Conservation (phyloP, 352 stramenopile genomes). For the Phytophthora ohioensis region DNA sequence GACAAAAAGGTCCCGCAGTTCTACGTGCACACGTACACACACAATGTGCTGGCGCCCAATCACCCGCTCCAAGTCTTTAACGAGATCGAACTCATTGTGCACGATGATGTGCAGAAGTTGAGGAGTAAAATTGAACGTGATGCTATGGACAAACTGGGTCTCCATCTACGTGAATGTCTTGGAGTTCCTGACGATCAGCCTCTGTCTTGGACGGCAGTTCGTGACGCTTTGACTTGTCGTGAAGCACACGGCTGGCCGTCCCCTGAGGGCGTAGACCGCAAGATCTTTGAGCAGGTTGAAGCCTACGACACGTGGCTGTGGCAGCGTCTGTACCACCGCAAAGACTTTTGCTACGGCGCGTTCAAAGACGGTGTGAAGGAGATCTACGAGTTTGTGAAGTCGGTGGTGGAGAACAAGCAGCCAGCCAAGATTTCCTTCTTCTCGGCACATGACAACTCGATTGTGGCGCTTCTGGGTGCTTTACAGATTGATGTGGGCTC, state of each 20-base stretch:
- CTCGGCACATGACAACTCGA: conserved; percentile 88
- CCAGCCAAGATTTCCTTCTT: conserved; percentile 78
- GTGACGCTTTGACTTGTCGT: conserved; percentile 74
- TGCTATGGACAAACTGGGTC: conserved; percentile 41
- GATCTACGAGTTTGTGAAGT: conserved; percentile 63
- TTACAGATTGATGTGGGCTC: conserved; percentile 71
- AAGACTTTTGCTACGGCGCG: conserved; percentile 63
- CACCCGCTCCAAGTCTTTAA: conserved; percentile 77
- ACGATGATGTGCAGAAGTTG: conserved; percentile 56
- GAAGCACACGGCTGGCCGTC: conserved; percentile 67
- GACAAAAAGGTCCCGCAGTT: conserved; percentile 43
- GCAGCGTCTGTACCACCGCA: conserved; percentile 75
- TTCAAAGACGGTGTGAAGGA: conserved; percentile 74
- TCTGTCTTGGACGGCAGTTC: conserved; percentile 79
- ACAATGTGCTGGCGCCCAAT: conserved; percentile 68
- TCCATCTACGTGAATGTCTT: conserved; percentile 53
- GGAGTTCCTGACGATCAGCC: conserved; percentile 54
- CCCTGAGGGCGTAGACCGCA: conserved; percentile 70
- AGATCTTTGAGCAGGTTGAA: conserved; percentile 65
- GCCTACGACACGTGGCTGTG: conserved; percentile 86
- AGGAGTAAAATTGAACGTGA: conserved; percentile 41
- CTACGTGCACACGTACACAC: conserved; percentile 67
- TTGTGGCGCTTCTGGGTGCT: conserved; percentile 77
- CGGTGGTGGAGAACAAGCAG: conserved; percentile 47
- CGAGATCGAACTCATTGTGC: conserved; percentile 72